A percentile compares a stretch with the other conserved stretches of the same genome.
Evolutionary conservation across 768 basidiomycete species (phyloP).

Genomic region (Pleurotus pulmonarius): DNA sequence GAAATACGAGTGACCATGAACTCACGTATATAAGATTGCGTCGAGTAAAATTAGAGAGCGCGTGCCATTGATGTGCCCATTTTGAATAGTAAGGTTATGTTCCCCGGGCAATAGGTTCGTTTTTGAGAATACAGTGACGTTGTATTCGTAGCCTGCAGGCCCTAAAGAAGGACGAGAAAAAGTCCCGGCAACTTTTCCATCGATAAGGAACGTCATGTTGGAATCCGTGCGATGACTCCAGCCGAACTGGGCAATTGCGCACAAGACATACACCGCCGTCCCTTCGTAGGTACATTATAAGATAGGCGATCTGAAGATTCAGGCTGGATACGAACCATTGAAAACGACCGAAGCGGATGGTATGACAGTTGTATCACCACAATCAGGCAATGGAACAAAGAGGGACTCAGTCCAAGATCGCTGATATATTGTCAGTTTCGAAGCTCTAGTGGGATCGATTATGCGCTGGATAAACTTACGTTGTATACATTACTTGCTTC

Average conservation of each 20-base stretch:
- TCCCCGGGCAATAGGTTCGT: constrained; percentile 19
- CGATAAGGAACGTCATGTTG: constrained; percentile 35
- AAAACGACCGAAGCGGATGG: constrained; percentile 27
- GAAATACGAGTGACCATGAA: not conserved
- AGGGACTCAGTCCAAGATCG: constrained; percentile 5
- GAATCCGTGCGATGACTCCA: constrained; percentile 19
- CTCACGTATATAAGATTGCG: constrained; percentile 37
- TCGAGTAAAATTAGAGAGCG: constrained; percentile 32
- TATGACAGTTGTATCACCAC: constrained; percentile 13
- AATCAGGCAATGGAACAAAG: constrained; percentile 14
- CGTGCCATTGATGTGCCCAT: constrained; percentile 23
- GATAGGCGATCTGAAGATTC: not conserved
- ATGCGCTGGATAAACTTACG: constrained; percentile 2
- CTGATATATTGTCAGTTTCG: not conserved
- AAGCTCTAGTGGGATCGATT: not conserved
- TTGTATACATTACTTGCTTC: constrained; percentile 13
- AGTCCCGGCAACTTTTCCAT: constrained; percentile 24
- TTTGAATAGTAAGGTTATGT: constrained; percentile 30
- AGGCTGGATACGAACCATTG: constrained; percentile 23
- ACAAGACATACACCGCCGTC: constrained; percentile 41
- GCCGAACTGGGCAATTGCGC: constrained; percentile 25
- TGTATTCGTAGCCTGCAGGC: constrained; percentile 22
- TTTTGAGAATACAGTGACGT: constrained; percentile 30
- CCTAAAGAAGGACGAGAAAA: constrained; percentile 20
- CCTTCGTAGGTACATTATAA: constrained; percentile 20